A percentile compares a stretch with the other conserved stretches of the same genome.
Evolutionary conservation across 495 filamentous ascomycete species (phyloP).

Genomic region (Xylaria sp.): DNA sequence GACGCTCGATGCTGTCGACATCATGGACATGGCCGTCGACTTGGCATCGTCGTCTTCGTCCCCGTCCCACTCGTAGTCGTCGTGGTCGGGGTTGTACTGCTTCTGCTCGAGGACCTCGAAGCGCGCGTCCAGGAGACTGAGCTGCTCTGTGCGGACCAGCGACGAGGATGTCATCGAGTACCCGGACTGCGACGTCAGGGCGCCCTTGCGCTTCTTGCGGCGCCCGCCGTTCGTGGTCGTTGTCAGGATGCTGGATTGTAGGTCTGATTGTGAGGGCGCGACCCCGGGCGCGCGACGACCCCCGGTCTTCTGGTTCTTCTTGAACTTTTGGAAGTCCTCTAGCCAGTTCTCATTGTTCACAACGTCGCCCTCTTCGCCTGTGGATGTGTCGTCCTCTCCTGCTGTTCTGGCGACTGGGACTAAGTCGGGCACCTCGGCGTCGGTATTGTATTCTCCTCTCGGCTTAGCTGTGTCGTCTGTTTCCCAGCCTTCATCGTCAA

Average conservation of each 20-base stretch:
- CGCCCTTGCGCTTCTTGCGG: conserved; percentile 88
- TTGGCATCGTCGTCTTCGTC: conserved; percentile 56
- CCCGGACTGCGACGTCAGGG: conserved; percentile 82
- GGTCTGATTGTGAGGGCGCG: conserved; percentile 60
- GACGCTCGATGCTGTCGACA: conserved; percentile 58
- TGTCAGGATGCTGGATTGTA: conserved; percentile 79
- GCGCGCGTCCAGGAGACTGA: conserved; percentile 81
- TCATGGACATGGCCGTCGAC: conserved; percentile 46
- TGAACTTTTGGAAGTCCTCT: conserved; percentile 87
- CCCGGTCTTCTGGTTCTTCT: conserved; percentile 69
- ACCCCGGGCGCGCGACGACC: conserved; percentile 47
- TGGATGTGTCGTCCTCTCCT: conserved; percentile 30
- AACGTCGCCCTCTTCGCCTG: conserved; percentile 52
- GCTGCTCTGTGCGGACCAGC: conserved; percentile 85
- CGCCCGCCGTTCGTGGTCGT: conserved; percentile 76
- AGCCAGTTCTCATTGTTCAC: conserved; percentile 73
- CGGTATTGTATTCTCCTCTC: conserved; percentile 52
- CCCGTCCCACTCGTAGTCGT: conserved; percentile 59
- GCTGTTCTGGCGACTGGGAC: conserved; percentile 42
- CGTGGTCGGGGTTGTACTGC: conserved; percentile 77
- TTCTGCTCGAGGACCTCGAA: conserved; percentile 88
- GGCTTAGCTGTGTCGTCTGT: conserved; percentile 91
- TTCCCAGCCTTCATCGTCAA: conserved; percentile 85
- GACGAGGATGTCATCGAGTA: conserved; percentile 99
- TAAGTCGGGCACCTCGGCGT: conserved; percentile 57